Conservation (phyloP, 2,329 filamentous ascomycete species). For the Monascus ruber region DNA sequence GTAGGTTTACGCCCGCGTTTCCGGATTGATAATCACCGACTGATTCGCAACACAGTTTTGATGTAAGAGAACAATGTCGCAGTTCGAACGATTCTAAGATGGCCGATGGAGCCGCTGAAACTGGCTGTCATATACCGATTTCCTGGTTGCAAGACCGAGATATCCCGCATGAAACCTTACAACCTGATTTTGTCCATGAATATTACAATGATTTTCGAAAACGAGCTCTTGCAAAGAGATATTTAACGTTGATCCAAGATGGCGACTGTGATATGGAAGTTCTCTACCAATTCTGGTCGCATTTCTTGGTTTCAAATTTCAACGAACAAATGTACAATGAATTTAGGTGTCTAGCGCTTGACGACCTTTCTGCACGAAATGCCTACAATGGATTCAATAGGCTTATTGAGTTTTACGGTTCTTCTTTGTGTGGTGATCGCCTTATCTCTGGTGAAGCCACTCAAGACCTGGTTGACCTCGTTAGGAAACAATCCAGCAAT, state of each 20-base stretch:
- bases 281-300: constrained; percentile 64
- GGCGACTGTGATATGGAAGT: constrained; percentile 43
- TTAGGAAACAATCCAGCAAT: constrained; percentile 35
- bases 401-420: constrained; percentile 55
- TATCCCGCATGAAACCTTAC: constrained; percentile 30
- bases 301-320: constrained; percentile 62
- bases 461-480: constrained; percentile 44
- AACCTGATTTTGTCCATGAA: constrained; percentile 36
- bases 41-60: not conserved
- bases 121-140: constrained; percentile 12
- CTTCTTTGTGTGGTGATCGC: constrained; percentile 41
- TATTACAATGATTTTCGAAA: constrained; percentile 38
- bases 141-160: constrained; percentile 43
- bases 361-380: constrained; percentile 46
- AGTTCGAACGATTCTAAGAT: too few relatives aligned
- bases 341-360: constrained; percentile 55
- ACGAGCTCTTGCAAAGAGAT: constrained; percentile 40
- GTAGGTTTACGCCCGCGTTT: constrained; percentile 17
- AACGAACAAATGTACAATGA: constrained; percentile 65
- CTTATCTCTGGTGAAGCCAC: constrained; percentile 44
- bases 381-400: constrained; percentile 48
- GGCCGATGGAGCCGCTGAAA: not conserved
- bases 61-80: not conserved
- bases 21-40: constrained; percentile 2
- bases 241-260: constrained; percentile 24